Conservation (phyloP, 2,329 filamentous ascomycete genomes). For the Albifimbria verrucaria region DNA sequence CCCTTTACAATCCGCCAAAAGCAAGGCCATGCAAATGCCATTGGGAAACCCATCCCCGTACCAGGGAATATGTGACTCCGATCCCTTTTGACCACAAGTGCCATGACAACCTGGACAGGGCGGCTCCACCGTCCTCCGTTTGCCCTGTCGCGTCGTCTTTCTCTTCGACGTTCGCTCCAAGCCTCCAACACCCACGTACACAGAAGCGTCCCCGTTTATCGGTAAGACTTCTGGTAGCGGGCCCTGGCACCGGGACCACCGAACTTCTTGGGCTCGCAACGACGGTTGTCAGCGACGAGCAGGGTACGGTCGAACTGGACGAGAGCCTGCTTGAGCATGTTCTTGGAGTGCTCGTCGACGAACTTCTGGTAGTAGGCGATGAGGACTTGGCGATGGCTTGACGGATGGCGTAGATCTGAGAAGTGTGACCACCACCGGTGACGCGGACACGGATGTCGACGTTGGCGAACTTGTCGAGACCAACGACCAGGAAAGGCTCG, state of each 20-base stretch:
- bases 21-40: constrained; percentile 51
- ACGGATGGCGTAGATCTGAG: constrained; percentile 96
- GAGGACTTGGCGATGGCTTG: constrained; percentile 90
- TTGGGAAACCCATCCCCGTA: constrained; percentile 38
- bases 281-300: constrained; percentile 97
- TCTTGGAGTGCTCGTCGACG: constrained; percentile 99
- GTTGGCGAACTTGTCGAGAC: constrained; percentile 93
- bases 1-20: constrained; percentile 47
- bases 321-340: constrained; percentile 96
- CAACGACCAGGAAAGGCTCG: constrained; percentile 96
- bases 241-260: constrained; percentile 90
- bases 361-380: constrained; percentile 98
- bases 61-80: constrained; percentile 36
- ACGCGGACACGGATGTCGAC: constrained; percentile 98
- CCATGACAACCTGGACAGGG: constrained; percentile 23
- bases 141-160: constrained; percentile 15
- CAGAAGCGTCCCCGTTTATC: constrained; percentile 57
- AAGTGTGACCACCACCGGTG: constrained; percentile 94
- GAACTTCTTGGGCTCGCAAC: constrained; percentile 99
- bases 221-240: constrained; percentile 99
- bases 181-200: constrained; percentile 3
- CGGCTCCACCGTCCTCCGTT: not conserved
- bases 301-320: constrained; percentile 95
- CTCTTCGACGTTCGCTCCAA: too few relatives aligned
- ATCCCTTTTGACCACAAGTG: constrained; percentile 29